phyloP scores from a whole-genome alignment of 768 basidiomycete genomes.

The Nidula microcarpa region DNA sequence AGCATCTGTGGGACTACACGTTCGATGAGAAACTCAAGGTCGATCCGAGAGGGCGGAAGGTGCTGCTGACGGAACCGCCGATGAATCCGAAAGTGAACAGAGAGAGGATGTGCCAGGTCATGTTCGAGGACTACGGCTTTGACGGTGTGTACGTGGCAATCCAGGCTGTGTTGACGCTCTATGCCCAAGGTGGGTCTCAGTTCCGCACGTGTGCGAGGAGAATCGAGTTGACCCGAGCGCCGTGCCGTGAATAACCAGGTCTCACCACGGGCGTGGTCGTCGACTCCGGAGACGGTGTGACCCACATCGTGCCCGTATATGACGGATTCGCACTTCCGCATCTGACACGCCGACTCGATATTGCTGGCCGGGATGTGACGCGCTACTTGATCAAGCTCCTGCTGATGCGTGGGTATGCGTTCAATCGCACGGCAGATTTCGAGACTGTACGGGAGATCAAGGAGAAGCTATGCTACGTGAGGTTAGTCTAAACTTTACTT shows the following conservation, averaged over 20 bases:
- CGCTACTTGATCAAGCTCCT: constrained; percentile 99
- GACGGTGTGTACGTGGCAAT: constrained; percentile 96
- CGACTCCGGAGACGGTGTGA: constrained; percentile 98
- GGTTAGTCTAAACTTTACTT: constrained; percentile 45
- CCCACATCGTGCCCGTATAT: constrained; percentile 98
- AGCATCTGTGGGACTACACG: constrained; percentile 96
- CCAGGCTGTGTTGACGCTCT: constrained; percentile 96
- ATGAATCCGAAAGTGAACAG: constrained; percentile 97
- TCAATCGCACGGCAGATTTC: constrained; percentile 99
- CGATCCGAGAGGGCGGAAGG: constrained; percentile 82
- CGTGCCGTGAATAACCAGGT: constrained; percentile 50
- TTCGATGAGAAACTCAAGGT: constrained; percentile 94
- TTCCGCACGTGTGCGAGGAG: not conserved
- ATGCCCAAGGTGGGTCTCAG: constrained; percentile 83
- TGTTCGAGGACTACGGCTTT: constrained; percentile 99
- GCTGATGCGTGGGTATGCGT: constrained; percentile 99
- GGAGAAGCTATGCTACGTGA: constrained; percentile 97
- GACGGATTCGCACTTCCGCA: constrained; percentile 96
- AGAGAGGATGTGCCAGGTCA: constrained; percentile 93
- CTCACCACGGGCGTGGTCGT: constrained; percentile 98
- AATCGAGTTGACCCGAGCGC: too few relatives aligned
- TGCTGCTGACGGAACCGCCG: constrained; percentile 95
- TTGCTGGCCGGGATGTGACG: constrained; percentile 97
- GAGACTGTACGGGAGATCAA: constrained; percentile 99
- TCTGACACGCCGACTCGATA: constrained; percentile 90